Evolutionary conservation across 2,329 filamentous ascomycete genomes (phyloP).

Genomic region (Penicillium occitanis): DNA sequence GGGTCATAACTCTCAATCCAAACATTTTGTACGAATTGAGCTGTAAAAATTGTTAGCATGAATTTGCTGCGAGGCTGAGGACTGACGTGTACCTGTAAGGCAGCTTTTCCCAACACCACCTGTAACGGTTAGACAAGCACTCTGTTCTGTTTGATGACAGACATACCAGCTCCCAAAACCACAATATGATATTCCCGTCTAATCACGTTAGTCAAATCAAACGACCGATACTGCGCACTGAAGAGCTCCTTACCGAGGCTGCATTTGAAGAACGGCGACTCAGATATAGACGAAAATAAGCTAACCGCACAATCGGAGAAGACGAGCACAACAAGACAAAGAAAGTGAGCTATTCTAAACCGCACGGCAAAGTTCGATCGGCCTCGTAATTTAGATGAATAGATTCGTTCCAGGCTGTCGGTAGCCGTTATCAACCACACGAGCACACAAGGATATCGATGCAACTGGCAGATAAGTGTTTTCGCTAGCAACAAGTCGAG

Average conservation of each 20-base stretch:
- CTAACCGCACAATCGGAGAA: background rate
- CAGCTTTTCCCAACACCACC: conserved; percentile 92
- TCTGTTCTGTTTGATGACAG: conserved; percentile 8
- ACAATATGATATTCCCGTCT: conserved; percentile 81
- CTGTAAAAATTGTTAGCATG: conserved; percentile 43
- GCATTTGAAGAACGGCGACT: conserved; percentile 12
- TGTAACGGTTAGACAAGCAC: conserved; percentile 38
- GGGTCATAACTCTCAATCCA: conserved; percentile 92
- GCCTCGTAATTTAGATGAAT: background rate
- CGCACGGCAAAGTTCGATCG: background rate
- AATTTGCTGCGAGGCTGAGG: background rate
- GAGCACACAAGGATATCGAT: background rate
- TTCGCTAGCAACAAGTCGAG: background rate
- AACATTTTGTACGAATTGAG: conserved; percentile 90
- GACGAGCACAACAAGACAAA: background rate
- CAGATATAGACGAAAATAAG: background rate
- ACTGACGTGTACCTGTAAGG: conserved; percentile 67
- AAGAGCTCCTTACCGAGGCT: conserved; percentile 16
- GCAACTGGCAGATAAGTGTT: background rate
- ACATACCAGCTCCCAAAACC: conserved; percentile 72
- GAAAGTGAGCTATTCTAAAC: background rate
- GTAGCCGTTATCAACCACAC: background rate
- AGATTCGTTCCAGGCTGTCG: background rate
- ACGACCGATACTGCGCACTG: background rate
- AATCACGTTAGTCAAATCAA: background rate